Conservation (phyloP, 768 basidiomycete genomes). For the Mycena galopus region DNA sequence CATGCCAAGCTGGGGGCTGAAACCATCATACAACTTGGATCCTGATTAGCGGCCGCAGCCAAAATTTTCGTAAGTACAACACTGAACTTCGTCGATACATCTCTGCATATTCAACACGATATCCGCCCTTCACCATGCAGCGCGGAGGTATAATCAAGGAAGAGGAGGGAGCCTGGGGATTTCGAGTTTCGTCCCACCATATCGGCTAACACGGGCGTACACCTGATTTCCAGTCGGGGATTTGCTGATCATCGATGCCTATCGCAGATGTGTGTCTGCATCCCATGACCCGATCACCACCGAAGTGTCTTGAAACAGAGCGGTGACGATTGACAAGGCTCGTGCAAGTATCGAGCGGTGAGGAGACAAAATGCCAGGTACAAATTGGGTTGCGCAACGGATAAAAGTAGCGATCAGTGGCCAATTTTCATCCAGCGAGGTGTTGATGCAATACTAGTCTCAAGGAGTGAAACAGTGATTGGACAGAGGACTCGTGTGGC, state of each 20-base stretch:
- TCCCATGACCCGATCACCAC: background rate
- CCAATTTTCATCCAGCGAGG: too few relatives aligned
- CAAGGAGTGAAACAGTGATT: too few relatives aligned
- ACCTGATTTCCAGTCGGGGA: background rate
- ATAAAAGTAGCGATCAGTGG: too few relatives aligned
- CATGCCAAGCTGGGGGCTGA: background rate
- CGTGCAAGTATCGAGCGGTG: too few relatives aligned
- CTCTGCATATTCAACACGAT: background rate
- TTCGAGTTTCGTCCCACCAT: slow-evolving; percentile 1
- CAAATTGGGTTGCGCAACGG: too few relatives aligned
- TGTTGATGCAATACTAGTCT: too few relatives aligned
- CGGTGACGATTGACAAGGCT: background rate
- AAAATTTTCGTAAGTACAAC: background rate
- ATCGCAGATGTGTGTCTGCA: background rate
- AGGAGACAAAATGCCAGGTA: too few relatives aligned
- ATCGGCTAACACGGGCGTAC: background rate
- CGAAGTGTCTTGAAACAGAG: background rate
- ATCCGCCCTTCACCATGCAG: background rate
- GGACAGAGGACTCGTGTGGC: too few relatives aligned
- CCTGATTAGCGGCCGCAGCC: background rate
- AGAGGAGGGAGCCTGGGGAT: background rate
- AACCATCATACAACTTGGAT: slow-evolving; percentile 4
- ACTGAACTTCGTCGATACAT: background rate
- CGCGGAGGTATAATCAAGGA: background rate
- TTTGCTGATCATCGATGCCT: background rate